Percentiles rank a stretch among this genome's conserved stretches.
These are phyloP conservation scores for Yarrowia deformans DNA, from an alignment of 805 yeast genomes.

Conservation along the genomic window DNA sequence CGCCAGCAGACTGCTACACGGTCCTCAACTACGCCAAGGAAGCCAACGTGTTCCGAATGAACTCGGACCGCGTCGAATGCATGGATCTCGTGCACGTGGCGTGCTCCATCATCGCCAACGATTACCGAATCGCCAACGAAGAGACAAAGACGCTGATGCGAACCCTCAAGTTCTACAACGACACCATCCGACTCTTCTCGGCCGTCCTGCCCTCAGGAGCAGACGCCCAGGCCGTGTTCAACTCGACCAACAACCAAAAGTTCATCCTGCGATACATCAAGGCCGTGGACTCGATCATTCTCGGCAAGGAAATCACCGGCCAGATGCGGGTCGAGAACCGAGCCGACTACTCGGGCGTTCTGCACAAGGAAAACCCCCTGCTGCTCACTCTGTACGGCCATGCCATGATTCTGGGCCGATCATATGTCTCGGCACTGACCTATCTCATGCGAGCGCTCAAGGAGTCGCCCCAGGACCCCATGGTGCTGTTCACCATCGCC, in stretches of 20 bases:
- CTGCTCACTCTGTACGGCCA: constrained; percentile 81
- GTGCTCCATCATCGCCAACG: constrained; percentile 59
- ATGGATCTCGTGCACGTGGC: constrained; percentile 74
- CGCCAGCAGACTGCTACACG: constrained; percentile 65
- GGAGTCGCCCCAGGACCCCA: constrained; percentile 75
- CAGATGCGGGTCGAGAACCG: constrained; percentile 73
- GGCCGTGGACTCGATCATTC: constrained; percentile 77
- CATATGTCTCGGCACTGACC: constrained; percentile 81
- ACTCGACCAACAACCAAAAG: constrained; percentile 86
- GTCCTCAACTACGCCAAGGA: constrained; percentile 76
- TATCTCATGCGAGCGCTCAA: constrained; percentile 76
- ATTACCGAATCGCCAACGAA: constrained; percentile 61
- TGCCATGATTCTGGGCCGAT: constrained; percentile 78
- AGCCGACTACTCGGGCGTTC: constrained; percentile 47
- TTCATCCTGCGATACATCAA: constrained; percentile 88
- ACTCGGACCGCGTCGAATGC: constrained; percentile 63
- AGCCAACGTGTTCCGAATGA: constrained; percentile 78
- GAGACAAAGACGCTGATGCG: constrained; percentile 69
- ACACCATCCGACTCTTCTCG: constrained; percentile 68
- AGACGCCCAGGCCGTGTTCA: constrained; percentile 64
- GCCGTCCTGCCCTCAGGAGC: constrained; percentile 70
- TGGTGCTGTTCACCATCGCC: constrained; percentile 76
- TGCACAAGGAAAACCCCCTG: constrained; percentile 58
- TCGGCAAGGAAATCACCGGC: constrained; percentile 66
- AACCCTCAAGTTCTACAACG: constrained; percentile 77